Conservation (phyloP, 192 early-diverging fungal genomes). For the Spinellus fusiger region DNA sequence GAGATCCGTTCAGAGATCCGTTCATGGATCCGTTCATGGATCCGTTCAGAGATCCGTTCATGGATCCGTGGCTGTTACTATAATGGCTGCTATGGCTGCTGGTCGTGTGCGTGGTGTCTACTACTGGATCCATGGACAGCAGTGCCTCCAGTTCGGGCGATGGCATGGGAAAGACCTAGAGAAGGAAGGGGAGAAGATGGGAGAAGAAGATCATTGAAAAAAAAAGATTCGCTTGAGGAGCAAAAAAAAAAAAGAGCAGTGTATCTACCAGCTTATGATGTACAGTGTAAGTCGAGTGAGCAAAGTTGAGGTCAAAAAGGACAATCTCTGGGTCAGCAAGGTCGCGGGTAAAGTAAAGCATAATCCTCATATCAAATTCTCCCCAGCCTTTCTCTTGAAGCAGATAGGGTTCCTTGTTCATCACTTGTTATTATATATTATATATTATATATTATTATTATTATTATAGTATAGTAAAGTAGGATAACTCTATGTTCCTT, state of each 20-base stretch:
- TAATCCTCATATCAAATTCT: conserved; percentile 54
- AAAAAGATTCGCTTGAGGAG: background rate
- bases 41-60: background rate
- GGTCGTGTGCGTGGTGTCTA: background rate
- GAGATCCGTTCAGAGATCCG: background rate
- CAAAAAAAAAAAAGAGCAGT: no score
- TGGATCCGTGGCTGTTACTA: background rate
- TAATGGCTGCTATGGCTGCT: background rate
- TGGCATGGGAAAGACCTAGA: conserved; percentile 1
- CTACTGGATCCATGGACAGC: conserved; percentile 2
- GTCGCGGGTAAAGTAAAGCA: conserved; percentile 43
- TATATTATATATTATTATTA: no score
- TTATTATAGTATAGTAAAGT: no score
- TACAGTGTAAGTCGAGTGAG: conserved; percentile 36
- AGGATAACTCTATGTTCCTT: background rate
- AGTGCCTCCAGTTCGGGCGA: conserved; percentile 3
- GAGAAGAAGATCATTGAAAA: background rate
- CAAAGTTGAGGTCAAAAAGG: conserved; percentile 50
- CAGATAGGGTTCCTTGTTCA: conserved; percentile 40
- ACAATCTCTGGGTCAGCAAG: conserved; percentile 29
- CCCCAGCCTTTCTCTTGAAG: conserved; percentile 56
- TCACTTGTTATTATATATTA: conserved; percentile 28
- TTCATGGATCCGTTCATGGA: background rate
- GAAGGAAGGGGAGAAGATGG: background rate
- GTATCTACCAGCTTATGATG: conserved; percentile 36